Base-by-base conservation (phyloP, 306 rosid species). In the Vicia sativa region DNA sequence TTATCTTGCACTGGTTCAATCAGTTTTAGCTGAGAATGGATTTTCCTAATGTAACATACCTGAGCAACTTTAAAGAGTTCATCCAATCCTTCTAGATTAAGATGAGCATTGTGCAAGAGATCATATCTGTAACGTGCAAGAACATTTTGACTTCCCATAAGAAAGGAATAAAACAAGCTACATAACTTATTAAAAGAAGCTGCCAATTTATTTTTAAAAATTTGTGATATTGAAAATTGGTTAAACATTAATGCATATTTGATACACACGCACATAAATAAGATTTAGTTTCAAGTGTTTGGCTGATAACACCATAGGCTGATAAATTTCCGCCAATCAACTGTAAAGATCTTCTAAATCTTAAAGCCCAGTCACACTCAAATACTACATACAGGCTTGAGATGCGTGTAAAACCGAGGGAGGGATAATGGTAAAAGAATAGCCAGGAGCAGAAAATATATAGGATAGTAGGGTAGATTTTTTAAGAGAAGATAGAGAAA, bases 31-130 rank as follows among this genome's bases (percentile, higher is more conserved):
- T 49, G 52, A 61, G 65, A 56, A 50, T 16, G 25, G 58, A 38
- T 63, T 70, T 31, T 60, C 48, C 57, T 45, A 56, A 64, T 54
- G 38, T 7, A 23, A 54, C 71, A 48, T 86, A 92, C 98, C 98
- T 92, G 98, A 79, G 96, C 96, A 82, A 86, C 96, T 86, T 83
- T 86, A 80, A 92, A 92, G 72, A 92, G 98, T 77, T 90, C 87
- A 77, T 92, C 88, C 81, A 92, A 68, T 19, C 98, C 98, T 31
- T 86, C 93, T 49, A 92, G 86, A 80, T 86, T 92, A 71, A 92
- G 98, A 79, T 92, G 98, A 11, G 89, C 93, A 55, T 92, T 92
- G 78, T 92, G 98, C 83, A 92, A 77, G 78, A 89, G 93, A 80
- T 92, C 98, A 74, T 92, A 92, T 77, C 98, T 92, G 93, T 23